A percentile compares a stretch with the other conserved stretches of the same genome.
Evolutionary conservation across 202 grass and related monocot genomes (phyloP).

Genomic region (Saccharum hybrid): DNA sequence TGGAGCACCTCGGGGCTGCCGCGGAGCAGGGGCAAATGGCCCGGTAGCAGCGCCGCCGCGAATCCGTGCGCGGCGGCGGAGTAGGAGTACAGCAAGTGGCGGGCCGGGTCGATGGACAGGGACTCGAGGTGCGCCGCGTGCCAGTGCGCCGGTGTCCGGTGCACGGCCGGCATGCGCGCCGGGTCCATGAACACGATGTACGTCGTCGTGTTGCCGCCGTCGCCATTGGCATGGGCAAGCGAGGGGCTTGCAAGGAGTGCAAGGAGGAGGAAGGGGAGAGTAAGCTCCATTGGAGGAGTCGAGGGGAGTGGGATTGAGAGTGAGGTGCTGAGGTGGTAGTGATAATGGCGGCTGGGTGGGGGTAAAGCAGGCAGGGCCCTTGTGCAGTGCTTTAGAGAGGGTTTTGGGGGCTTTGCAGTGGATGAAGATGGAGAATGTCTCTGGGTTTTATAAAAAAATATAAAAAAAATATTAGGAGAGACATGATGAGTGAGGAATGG

Average conservation of each 20-base stretch:
- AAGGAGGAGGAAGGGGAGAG: slow-evolving; percentile 24
- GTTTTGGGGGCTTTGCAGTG: slow-evolving; percentile 25
- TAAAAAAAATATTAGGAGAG: background rate
- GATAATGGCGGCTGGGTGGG: slow-evolving; percentile 46
- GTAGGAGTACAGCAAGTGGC: slow-evolving; percentile 86
- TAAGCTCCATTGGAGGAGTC: slow-evolving; percentile 36
- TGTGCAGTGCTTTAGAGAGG: background rate
- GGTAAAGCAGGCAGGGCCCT: slow-evolving; percentile 21
- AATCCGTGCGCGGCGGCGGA: slow-evolving; percentile 71
- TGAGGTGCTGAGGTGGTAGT: slow-evolving; percentile 5
- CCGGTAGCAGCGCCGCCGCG: slow-evolving; percentile 61
- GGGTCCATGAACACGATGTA: slow-evolving; percentile 96
- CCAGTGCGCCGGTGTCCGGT: slow-evolving; percentile 66
- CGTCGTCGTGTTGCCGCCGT: slow-evolving; percentile 45
- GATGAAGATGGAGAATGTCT: background rate
- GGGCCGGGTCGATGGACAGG: slow-evolving; percentile 68
- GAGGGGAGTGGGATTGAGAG: background rate
- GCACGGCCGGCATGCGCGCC: slow-evolving; percentile 51
- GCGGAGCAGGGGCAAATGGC: slow-evolving; percentile 62
- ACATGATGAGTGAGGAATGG: slow-evolving; percentile 9
- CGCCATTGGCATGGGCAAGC: slow-evolving; percentile 19
- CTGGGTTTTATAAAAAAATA: no score
- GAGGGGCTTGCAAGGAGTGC: slow-evolving; percentile 28
- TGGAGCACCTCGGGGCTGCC: slow-evolving; percentile 68
- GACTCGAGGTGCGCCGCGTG: slow-evolving; percentile 73